Base-by-base conservation (phyloP, 139 green algal species). In the Zygnema circumcarinatum region DNA sequence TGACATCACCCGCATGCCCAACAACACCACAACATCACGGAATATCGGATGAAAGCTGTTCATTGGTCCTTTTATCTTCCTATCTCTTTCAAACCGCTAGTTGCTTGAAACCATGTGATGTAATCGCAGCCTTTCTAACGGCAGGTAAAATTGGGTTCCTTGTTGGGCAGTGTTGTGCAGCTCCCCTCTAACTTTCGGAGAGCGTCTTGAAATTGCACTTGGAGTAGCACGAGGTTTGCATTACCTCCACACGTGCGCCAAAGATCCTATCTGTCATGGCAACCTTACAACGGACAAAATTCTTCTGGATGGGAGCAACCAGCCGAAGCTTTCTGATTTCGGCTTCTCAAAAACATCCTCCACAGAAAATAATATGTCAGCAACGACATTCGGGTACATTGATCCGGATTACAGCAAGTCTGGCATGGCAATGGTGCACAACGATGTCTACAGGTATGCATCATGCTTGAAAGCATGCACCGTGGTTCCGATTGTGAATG, bases 211-310 rank as follows among this genome's bases (percentile, higher is more conserved):
- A 2, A 75, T 86, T 2, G 79, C 79, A 2, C n/a, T 83, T 16
- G 79, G 79, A 39, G 52, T 83, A 7, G 79, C 79, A 20, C 39
- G 79, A 32, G 79, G 79, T 22, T 7, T 86, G 2, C 42, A 81
- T 41, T 86, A 86, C 52, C 52, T 86, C 22, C 79, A 86, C 69
- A 83, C 54, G 36, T 40, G 35, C 7, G 80, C 42, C 2, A 62
- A 39, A 75, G 31, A 83, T 32, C 39, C 32, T 35, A 86, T 86
- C 3, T 38, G 80, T 33, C 79, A 86, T 68, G 20, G 79, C 31
- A 68, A 86, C 79, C 36, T 86, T 3, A 86, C 79, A 11, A 21
- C 79, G 16, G 69, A 39, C 67, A 86, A 86, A 22, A 86, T 86
- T 41, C 79, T 86, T 2, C 7, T 86, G 42, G 79, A 86, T 41